Evolutionary conservation across 164 flowering plant genomes (phyloP).

Genomic region (Malania oleifera): DNA sequence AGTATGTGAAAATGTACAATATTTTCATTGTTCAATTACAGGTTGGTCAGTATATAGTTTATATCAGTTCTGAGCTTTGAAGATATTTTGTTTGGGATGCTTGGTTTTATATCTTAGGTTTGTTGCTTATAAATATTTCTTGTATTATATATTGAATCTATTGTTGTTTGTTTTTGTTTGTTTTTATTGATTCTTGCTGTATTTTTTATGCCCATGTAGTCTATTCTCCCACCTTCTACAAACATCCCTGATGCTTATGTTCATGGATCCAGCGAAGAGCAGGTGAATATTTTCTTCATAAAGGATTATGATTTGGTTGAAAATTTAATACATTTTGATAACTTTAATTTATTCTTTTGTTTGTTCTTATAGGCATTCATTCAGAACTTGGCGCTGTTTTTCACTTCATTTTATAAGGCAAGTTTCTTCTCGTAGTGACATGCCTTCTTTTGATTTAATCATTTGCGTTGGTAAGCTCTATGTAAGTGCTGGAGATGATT

Average conservation of each 20-base stretch:
- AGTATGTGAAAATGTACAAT: conserved; percentile 75
- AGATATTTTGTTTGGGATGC: not conserved
- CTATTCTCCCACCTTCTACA: conserved; percentile 66
- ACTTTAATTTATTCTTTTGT: not conserved
- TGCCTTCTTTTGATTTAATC: no score
- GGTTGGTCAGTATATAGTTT: conserved; percentile 32
- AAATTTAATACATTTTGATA: not conserved
- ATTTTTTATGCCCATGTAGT: conserved; percentile 30
- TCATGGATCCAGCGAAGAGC: conserved; percentile 84
- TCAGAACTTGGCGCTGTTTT: conserved; percentile 90
- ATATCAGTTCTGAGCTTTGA: not conserved
- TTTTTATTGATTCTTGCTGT: not conserved
- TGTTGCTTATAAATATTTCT: not conserved
- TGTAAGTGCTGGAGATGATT: no score
- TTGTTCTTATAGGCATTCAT: conserved; percentile 71
- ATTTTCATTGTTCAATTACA: conserved; percentile 87
- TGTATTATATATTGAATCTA: no score
- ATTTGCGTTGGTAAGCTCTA: no score
- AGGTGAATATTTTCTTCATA: conserved; percentile 31
- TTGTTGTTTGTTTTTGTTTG: not conserved
- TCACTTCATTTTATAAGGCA: conserved; percentile 92
- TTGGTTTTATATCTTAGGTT: not conserved
- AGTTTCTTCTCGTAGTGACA: conserved; percentile 10
- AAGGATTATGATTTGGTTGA: not conserved
- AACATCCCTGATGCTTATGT: conserved; percentile 90